A percentile compares a stretch with the other conserved stretches of the same genome.
Evolutionary conservation across 2,329 filamentous ascomycete genomes (phyloP).

Genomic region (Raffaelea deltoideospora): DNA sequence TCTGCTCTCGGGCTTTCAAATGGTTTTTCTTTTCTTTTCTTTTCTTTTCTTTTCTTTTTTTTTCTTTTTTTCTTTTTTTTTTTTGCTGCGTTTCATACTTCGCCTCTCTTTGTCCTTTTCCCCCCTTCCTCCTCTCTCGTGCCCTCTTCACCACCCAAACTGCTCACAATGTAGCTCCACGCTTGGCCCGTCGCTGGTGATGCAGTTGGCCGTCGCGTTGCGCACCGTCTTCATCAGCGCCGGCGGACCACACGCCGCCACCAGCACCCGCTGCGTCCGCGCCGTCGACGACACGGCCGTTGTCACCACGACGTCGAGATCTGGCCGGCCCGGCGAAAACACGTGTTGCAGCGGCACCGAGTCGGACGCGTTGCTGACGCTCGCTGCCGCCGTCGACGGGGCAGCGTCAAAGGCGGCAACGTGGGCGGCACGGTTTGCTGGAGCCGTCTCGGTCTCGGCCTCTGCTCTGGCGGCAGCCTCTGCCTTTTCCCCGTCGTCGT

Average conservation of each 20-base stretch:
- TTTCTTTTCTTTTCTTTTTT: too few species aligned
- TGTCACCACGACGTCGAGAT: constrained; percentile 22
- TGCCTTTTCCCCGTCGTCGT: constrained; percentile 10
- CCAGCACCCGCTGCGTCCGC: constrained; percentile 22
- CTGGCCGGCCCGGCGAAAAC: constrained; percentile 23
- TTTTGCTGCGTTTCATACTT: too few species aligned
- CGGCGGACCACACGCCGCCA: constrained; percentile 33
- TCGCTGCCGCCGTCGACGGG: neutral
- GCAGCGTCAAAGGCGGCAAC: too few species aligned
- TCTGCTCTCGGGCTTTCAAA: too few species aligned
- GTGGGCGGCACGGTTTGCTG: constrained; percentile 3
- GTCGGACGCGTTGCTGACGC: constrained; percentile 3
- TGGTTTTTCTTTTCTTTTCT: too few species aligned
- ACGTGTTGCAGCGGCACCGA: constrained; percentile 11
- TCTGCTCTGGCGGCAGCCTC: constrained; percentile 1
- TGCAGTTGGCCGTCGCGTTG: constrained; percentile 26
- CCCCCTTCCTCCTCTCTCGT: neutral
- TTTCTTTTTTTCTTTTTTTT: too few species aligned
- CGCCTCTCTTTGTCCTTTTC: neutral
- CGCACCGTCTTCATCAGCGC: constrained; percentile 28
- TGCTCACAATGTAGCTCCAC: constrained; percentile 36
- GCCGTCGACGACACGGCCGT: constrained; percentile 19
- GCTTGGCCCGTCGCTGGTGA: constrained; percentile 26
- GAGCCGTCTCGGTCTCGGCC: too few species aligned
- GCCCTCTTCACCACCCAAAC: constrained; percentile 25